phyloP scores from a whole-genome alignment of 768 basidiomycete species.

The Hirschioporus abietinus region DNA sequence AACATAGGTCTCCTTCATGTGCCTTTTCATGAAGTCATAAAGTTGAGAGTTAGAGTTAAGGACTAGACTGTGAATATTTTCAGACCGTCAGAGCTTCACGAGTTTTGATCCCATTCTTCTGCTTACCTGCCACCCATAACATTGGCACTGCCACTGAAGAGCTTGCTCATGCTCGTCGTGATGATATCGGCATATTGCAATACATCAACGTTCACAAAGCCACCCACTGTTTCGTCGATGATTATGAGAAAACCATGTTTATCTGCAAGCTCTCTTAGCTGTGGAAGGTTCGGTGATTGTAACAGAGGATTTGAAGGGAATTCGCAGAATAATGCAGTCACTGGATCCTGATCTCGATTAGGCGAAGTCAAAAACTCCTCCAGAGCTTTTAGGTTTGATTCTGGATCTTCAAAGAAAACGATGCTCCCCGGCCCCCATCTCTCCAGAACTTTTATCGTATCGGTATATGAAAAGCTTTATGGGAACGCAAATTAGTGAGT shows the following conservation, averaged over 20 bases:
- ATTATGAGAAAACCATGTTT: conserved; percentile 43
- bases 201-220: conserved; percentile 46
- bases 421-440: conserved; percentile 47
- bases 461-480: conserved; percentile 44
- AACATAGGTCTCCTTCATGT: conserved; percentile 32
- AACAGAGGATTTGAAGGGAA: conserved; percentile 52
- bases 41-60: conserved; percentile 38
- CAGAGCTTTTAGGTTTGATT: conserved; percentile 31
- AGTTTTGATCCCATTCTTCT: not conserved
- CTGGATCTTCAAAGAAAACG: conserved; percentile 39
- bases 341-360: conserved; percentile 17
- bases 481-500: not conserved
- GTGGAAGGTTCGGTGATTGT: conserved; percentile 35
- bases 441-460: conserved; percentile 45
- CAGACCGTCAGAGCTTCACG: not conserved
- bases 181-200: conserved; percentile 42
- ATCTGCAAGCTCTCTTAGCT: conserved; percentile 39
- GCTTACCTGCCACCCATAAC: conserved; percentile 52
- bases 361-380: conserved; percentile 25
- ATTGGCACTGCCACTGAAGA: conserved; percentile 48
- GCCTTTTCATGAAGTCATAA: conserved; percentile 31
- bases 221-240: conserved; percentile 50
- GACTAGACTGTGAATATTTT: conserved; percentile 32
- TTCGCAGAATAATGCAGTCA: conserved; percentile 45
- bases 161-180: conserved; percentile 47